Conservation (phyloP, 169 alveolate species). For the Babesia sp. region DNA sequence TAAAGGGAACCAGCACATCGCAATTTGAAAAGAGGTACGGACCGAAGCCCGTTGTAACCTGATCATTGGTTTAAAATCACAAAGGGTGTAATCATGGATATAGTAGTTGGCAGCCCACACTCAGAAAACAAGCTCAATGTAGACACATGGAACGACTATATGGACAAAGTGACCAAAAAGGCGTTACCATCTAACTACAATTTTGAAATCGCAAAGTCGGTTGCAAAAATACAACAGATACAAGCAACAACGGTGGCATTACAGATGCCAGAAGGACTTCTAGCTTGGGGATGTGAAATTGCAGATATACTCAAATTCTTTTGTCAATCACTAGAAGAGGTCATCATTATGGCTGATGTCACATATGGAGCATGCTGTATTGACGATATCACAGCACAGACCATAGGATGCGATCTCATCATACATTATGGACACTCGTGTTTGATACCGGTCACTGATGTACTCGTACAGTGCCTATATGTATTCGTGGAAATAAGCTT, state of each 20-base stretch:
- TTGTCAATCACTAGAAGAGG: slow-evolving; percentile 75
- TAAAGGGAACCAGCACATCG: too few relatives aligned
- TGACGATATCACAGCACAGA: slow-evolving; percentile 94
- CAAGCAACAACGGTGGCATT: slow-evolving; percentile 85
- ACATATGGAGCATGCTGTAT: slow-evolving; percentile 99
- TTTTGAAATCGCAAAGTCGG: slow-evolving; percentile 93
- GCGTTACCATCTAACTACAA: slow-evolving; percentile 93
- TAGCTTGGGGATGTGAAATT: slow-evolving; percentile 82
- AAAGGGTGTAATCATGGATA: slow-evolving; percentile 2
- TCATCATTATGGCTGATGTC: slow-evolving; percentile 90
- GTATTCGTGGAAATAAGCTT: slow-evolving; percentile 95
- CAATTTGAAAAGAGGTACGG: too few relatives aligned
- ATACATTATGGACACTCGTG: slow-evolving; percentile 99
- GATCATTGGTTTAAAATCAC: too few relatives aligned
- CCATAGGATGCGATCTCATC: slow-evolving; percentile 90
- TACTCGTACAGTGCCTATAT: slow-evolving; percentile 86
- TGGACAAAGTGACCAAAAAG: slow-evolving; percentile 34
- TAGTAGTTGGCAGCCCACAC: background rate
- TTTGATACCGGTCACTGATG: slow-evolving; percentile 90
- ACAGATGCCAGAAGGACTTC: slow-evolving; percentile 96
- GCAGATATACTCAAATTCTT: slow-evolving; percentile 90
- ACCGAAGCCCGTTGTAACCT: too few relatives aligned
- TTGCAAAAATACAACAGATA: slow-evolving; percentile 82
- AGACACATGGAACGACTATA: slow-evolving; percentile 23
- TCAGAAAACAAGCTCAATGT: background rate